Conservation (phyloP, 352 stramenopile species). For the Albugo candida region DNA sequence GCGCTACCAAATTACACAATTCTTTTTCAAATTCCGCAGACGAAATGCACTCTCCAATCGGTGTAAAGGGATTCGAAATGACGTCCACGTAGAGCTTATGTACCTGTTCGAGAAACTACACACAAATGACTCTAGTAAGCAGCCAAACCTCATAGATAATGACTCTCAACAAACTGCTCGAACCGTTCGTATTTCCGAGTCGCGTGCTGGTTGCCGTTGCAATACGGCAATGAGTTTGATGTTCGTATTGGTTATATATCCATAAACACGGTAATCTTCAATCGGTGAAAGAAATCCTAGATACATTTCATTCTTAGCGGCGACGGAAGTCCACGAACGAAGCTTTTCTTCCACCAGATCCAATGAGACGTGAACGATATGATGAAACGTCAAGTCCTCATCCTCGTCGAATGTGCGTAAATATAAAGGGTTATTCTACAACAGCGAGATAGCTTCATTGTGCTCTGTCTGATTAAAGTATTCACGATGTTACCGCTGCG, state of each 20-base stretch:
- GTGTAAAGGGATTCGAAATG: slow-evolving; percentile 72
- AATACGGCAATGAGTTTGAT: slow-evolving; percentile 69
- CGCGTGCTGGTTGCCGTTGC: slow-evolving; percentile 47
- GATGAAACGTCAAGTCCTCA: slow-evolving; percentile 73
- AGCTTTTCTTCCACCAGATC: slow-evolving; percentile 74
- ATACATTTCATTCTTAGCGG: slow-evolving; percentile 70
- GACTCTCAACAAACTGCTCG: neutral
- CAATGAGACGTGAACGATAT: slow-evolving; percentile 69
- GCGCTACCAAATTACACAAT: slow-evolving; percentile 47
- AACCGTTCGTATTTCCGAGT: slow-evolving; percentile 50
- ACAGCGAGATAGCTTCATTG: slow-evolving; percentile 12
- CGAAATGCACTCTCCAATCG: slow-evolving; percentile 58
- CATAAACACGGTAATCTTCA: slow-evolving; percentile 70
- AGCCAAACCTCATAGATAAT: neutral
- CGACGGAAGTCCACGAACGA: slow-evolving; percentile 20
- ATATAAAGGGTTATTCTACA: slow-evolving; percentile 42
- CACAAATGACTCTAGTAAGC: neutral
- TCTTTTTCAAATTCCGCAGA: slow-evolving; percentile 66
- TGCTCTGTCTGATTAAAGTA: slow-evolving; percentile 1
- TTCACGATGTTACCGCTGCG: slow-evolving; percentile 21
- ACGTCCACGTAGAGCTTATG: slow-evolving; percentile 78
- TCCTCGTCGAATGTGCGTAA: slow-evolving; percentile 69
- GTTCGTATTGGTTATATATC: slow-evolving; percentile 73
- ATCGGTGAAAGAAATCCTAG: slow-evolving; percentile 66
- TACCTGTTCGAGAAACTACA: slow-evolving; percentile 60